A percentile compares a stretch with the other conserved stretches of the same genome.
Evolutionary conservation across 139 green algal species (phyloP).

Genomic region (Chlamydomonas sp.): DNA sequence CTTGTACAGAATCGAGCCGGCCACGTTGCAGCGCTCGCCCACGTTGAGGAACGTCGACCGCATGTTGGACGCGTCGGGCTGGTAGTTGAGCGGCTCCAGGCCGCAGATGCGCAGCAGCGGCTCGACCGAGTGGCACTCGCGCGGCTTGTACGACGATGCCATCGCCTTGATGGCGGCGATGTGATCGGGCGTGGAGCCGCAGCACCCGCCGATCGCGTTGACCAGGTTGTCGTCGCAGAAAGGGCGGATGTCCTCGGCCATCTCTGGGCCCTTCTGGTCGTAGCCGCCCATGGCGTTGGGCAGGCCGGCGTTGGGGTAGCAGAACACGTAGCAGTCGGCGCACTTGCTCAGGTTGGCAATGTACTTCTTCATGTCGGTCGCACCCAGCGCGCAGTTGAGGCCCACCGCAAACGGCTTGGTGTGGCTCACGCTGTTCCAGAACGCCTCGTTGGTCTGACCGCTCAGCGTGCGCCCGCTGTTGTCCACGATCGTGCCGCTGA

Average conservation of each 20-base stretch:
- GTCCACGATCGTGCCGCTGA: constrained; percentile 95
- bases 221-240: constrained; percentile 85
- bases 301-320: constrained; percentile 96
- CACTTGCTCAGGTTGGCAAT: constrained; percentile 80
- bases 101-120: constrained; percentile 82
- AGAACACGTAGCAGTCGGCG: constrained; percentile 92
- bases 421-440: constrained; percentile 92
- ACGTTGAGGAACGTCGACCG: constrained; percentile 91
- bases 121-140: constrained; percentile 49
- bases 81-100: constrained; percentile 92
- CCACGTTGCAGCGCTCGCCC: constrained; percentile 97
- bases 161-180: constrained; percentile 75
- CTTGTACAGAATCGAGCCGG: constrained; percentile 91
- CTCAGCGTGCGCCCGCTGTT: constrained; percentile 89
- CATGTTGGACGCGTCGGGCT: constrained; percentile 62
- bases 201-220: constrained; percentile 95
- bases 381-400: constrained; percentile 95
- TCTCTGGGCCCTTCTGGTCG: constrained; percentile 88
- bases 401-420: constrained; percentile 87
- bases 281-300: constrained; percentile 98
- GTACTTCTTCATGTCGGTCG: constrained; percentile 91
- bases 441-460: constrained; percentile 97
- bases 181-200: constrained; percentile 83
- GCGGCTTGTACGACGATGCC: constrained; percentile 57
- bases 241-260: constrained; percentile 89